Percentiles rank a stretch among this genome's conserved stretches.
Conservation (phyloP, 2,329 filamentous ascomycete genomes). For the Pseudogymnoascus sp. region DNA sequence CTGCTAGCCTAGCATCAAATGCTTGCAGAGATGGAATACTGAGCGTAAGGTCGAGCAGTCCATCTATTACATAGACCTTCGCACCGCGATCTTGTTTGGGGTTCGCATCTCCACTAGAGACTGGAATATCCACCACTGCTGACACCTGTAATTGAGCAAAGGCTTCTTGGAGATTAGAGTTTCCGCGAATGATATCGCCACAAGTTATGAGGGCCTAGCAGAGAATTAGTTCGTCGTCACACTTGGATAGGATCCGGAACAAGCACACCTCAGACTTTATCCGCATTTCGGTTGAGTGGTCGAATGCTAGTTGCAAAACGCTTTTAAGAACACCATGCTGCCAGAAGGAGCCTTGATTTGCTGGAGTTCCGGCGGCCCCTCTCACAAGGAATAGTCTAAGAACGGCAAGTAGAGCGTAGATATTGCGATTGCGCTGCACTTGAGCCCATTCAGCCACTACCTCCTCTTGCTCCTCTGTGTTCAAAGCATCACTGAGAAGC, state of each 20-base stretch:
- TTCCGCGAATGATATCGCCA: constrained; percentile 80
- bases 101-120: constrained; percentile 32
- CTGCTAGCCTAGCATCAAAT: constrained; percentile 75
- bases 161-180: constrained; percentile 70
- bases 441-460: constrained; percentile 67
- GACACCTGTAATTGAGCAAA: constrained; percentile 82
- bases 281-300: constrained; percentile 58
- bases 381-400: constrained; percentile 76
- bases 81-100: constrained; percentile 42
- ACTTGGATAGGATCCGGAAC: neutral
- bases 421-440: constrained; percentile 75
- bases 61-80: constrained; percentile 86
- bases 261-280: constrained; percentile 68
- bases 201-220: constrained; percentile 69
- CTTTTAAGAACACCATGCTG: constrained; percentile 72
- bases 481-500: constrained; percentile 55
- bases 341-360: constrained; percentile 82
- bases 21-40: constrained; percentile 56
- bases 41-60: constrained; percentile 74
- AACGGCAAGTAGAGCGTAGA: constrained; percentile 82
- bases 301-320: constrained; percentile 76
- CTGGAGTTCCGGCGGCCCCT: constrained; percentile 70
- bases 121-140: constrained; percentile 42
- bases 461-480: constrained; percentile 44
- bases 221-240: constrained; percentile 8